Base-by-base conservation (phyloP, 1,139 yeast genomes). In the Magnusiomyces tetraspermus region DNA sequence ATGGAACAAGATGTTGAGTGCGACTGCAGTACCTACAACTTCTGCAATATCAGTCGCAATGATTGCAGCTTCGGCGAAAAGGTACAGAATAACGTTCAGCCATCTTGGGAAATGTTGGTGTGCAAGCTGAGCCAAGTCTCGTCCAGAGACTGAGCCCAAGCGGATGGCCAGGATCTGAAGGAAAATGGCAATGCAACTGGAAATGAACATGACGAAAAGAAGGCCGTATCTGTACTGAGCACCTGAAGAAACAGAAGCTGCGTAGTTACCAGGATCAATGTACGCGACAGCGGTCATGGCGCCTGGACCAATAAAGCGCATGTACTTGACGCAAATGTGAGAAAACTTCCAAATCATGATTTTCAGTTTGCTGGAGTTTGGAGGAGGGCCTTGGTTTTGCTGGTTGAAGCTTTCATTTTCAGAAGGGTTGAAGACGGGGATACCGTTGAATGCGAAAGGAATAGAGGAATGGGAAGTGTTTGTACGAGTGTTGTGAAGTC, bases 251-350 rank as follows among this genome's bases (percentile, higher is more conserved):
- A 92, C 96, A 40, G 95, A 92, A 1, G 97, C 88, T 33, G 96
- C 84, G 69, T 90, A 92, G 70, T 92, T 92, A 1, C 98, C 98
- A 1, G 98, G 97, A 64, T 92, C 98, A 85, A 92, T 87, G 65
- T 90, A 92, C 0, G 97, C 96, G 51, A 92, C 97, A 23, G 94
- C 80, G 30, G 92, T 95, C 92, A 90, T 83, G 48, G 90, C 76
- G 0, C 97, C 97, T 0, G 97, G 97, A 0, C 97, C 97, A 2
- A 89, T 72, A 67, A 89, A 89, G 10, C 37, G 37, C 28, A 33
- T 19, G 40, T 45, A 45, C 26, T 30, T 38, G 24, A 19, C 6
- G 24, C 22, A 19, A 4, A 15, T 15, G 10, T 15, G 10, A 15
- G 38, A 33, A 33, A 38, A 19, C 15, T 38, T 17, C 24, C 22